Conservation (phyloP, 2,329 filamentous ascomycete species). For the Blastomyces silverae region DNA sequence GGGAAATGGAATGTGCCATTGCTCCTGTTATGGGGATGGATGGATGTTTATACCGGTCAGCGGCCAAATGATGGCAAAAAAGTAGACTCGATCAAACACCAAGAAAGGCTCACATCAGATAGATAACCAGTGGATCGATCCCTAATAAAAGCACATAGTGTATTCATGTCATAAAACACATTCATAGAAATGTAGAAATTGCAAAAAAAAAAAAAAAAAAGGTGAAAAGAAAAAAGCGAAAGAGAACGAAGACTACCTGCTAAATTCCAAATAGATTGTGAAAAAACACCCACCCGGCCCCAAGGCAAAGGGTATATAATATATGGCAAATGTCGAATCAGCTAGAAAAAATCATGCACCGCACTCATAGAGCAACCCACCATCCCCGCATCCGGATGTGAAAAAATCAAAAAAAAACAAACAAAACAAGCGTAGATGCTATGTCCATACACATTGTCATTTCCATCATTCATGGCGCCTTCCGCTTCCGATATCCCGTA, state of each 20-base stretch:
- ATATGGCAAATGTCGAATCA: background rate
- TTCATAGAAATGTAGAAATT: background rate
- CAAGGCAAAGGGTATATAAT: background rate
- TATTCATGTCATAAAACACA: constrained; percentile 1
- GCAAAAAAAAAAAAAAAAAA: background rate
- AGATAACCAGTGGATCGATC: background rate
- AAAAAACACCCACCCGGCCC: background rate
- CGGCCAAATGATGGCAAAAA: background rate
- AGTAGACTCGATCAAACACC: background rate
- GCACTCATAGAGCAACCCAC: background rate
- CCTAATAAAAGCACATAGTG: background rate
- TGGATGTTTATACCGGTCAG: background rate
- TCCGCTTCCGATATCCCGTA: background rate
- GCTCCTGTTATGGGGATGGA: background rate
- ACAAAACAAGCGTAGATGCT: background rate
- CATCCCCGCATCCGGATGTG: background rate
- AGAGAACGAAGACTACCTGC: background rate
- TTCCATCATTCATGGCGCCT: background rate
- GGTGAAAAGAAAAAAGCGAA: background rate
- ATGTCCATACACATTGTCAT: background rate
- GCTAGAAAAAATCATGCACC: background rate
- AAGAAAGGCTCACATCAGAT: background rate
- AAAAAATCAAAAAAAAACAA: background rate
- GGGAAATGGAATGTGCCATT: background rate
- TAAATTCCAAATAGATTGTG: constrained; percentile 1